Evolutionary conservation across 2,329 filamentous ascomycete genomes (phyloP).

Genomic region (Pestalotiopsis sp.): DNA sequence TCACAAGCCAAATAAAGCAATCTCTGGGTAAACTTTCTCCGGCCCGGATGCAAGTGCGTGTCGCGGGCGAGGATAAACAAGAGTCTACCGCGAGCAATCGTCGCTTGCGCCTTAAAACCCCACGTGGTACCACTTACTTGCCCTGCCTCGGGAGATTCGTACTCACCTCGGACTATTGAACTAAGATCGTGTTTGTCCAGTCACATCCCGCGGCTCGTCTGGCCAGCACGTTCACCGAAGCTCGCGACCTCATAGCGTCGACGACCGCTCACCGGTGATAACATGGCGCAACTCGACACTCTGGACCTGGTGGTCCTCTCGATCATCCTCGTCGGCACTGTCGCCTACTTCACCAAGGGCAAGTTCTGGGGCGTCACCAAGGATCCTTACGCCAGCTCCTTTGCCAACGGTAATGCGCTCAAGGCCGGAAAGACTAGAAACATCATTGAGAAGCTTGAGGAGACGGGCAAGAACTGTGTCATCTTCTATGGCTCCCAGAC

Average conservation of each 20-base stretch:
- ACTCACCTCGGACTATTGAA: background rate
- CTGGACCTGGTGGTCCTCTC: constrained; percentile 92
- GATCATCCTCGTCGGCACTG: constrained; percentile 79
- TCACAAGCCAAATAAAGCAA: constrained; percentile 3
- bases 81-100: background rate
- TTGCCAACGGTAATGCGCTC: constrained; percentile 68
- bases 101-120: background rate
- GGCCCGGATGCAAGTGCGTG: background rate
- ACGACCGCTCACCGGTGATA: constrained; percentile 11
- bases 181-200: constrained; percentile 7
- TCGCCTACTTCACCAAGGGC: constrained; percentile 98
- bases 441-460: constrained; percentile 94
- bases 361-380: constrained; percentile 88
- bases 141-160: background rate
- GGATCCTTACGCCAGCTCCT: constrained; percentile 82
- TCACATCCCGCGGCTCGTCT: constrained; percentile 1
- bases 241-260: background rate
- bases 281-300: constrained; percentile 95
- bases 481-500: constrained; percentile 99
- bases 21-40: background rate
- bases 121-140: background rate
- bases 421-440: constrained; percentile 87
- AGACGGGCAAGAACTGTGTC: constrained; percentile 94
- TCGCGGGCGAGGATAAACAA: background rate
- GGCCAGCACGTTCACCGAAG: background rate